Evolutionary conservation across 2,329 filamentous ascomycete genomes (phyloP), one percentile per base, ranked within the genome.

Genomic region (Diaporthe caulivora): DNA sequence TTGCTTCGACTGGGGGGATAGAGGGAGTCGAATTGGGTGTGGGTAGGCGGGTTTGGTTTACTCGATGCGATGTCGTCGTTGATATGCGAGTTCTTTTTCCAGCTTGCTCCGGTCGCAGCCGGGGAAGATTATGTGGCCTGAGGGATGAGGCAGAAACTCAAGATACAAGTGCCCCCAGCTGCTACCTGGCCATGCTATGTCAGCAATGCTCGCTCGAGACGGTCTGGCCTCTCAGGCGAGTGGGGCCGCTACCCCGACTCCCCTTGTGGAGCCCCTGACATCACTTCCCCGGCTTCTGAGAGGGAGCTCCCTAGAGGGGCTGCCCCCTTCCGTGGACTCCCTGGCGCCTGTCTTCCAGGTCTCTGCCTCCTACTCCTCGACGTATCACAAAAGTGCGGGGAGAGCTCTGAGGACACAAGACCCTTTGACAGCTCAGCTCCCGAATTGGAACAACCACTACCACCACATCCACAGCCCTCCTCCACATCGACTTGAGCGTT

Each of bases 1-100:
- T 78, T 80, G 80, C 73, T 73, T 78, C 78, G 79, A 80, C 81
- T 80, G 80, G 80, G 77, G 80, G 80, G 80, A 77, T 78, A 78
- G 77, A 78, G 77, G 80, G 80, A 77, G 78, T 79, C 76, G 78
- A 77, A 77, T 76, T 80, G 80, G 78, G 73, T 76, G 75, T 76
- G 75, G 75, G 17, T 26, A 77, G 75, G 73, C 80, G 80, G 78
- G 80, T 78, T 81, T 75, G 76, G 77, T 77, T 78, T 65, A 65
- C 76, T 71, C 17, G 31, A 37, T 65, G 54, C 57, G 72, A 64
- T 53, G 75, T 73, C 71, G 71, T 75, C 60, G 64, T 47, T 72
- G 53, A 69, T 71, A 73, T 70, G 75, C 77, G 78, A 80, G 78
- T 75, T 77, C 79, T 81, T 81, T 80, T 80, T 76, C 76, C 77